phyloP scores from a whole-genome alignment of 2,329 filamentous ascomycete genomes.

The Stachybotrys chlorohalonatus region DNA sequence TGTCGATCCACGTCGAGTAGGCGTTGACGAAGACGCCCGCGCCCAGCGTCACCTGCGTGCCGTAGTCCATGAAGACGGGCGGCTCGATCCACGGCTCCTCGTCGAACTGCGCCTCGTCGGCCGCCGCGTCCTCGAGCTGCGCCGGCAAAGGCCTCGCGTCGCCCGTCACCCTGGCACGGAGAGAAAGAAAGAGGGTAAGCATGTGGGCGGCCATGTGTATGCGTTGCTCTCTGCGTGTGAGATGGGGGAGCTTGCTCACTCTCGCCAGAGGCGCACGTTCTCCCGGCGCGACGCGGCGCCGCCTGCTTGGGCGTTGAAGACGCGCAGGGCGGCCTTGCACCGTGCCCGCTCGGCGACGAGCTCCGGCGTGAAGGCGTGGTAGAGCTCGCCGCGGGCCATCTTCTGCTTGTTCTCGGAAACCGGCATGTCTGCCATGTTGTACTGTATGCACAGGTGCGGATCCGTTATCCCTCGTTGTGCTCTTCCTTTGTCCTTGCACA shows the following conservation, averaged over 20 bases:
- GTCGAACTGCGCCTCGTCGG: conserved; percentile 56
- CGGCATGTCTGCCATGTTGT: too few species aligned
- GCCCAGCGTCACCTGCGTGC: conserved; percentile 59
- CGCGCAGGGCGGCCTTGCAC: conserved; percentile 43
- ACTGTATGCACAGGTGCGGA: too few species aligned
- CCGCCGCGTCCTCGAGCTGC: conserved; percentile 42
- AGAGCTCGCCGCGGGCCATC: conserved; percentile 63
- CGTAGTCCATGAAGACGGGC: conserved; percentile 68
- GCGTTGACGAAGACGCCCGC: conserved; percentile 66
- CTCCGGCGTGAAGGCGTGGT: conserved; percentile 63
- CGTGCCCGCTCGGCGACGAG: conserved; percentile 53
- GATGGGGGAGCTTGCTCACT: conserved; percentile 40
- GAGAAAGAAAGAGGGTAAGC: neutral
- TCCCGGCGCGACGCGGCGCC: conserved; percentile 49
- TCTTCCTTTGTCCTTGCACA: too few species aligned
- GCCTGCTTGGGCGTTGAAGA: conserved; percentile 55
- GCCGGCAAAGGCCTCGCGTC: conserved; percentile 58
- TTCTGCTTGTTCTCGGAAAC: conserved; percentile 35
- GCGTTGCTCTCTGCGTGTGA: neutral
- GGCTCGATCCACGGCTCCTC: conserved; percentile 60
- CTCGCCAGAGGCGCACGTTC: conserved; percentile 59
- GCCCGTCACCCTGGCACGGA: conserved; percentile 43
- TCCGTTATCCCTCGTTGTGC: too few species aligned
- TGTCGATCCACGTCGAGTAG: conserved; percentile 70
- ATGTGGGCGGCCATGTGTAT: neutral